These are phyloP conservation scores for Metroxylon sagu DNA, from an alignment of 176 grass and related monocot species.

Conservation along the genomic window DNA sequence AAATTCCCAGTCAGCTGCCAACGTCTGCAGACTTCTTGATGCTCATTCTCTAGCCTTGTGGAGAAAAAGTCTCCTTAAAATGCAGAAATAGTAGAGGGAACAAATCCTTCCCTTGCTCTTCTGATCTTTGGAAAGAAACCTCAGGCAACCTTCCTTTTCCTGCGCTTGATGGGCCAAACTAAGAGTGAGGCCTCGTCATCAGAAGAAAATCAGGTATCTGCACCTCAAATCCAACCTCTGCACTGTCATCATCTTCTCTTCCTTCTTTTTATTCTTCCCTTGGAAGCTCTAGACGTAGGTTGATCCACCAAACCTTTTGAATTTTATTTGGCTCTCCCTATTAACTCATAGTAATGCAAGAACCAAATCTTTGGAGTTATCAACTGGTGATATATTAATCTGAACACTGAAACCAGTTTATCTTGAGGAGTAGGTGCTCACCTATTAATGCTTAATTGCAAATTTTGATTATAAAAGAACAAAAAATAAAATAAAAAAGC, in stretches of 20 bases:
- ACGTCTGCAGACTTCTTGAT: too few relatives aligned
- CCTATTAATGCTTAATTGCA: too few relatives aligned
- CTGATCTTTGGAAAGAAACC: neutral
- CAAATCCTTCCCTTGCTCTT: too few relatives aligned
- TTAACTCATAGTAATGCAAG: neutral
- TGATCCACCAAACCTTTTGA: constrained; percentile 3
- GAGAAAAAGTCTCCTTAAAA: too few relatives aligned
- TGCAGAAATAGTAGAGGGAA: too few relatives aligned
- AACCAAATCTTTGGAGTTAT: neutral
- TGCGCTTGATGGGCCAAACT: constrained; percentile 32
- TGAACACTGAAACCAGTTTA: too few relatives aligned
- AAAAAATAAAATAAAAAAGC: too few relatives aligned
- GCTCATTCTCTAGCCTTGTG: too few relatives aligned
- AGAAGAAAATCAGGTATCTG: constrained; percentile 6
- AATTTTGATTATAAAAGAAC: too few relatives aligned
- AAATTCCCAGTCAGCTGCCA: too few relatives aligned
- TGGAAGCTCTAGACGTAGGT: constrained; percentile 30
- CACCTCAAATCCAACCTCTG: neutral
- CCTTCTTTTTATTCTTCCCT: constrained; percentile 7
- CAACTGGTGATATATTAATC: too few relatives aligned
- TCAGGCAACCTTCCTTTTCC: neutral
- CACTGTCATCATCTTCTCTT: constrained; percentile 6
- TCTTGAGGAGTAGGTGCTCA: too few relatives aligned
- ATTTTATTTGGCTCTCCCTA: neutral
- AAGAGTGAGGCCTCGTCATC: constrained; percentile 12